Evolutionary conservation across 495 filamentous ascomycete genomes (phyloP), one percentile per base, ranked within the genome.

Genomic region (Xylaria venustula): DNA sequence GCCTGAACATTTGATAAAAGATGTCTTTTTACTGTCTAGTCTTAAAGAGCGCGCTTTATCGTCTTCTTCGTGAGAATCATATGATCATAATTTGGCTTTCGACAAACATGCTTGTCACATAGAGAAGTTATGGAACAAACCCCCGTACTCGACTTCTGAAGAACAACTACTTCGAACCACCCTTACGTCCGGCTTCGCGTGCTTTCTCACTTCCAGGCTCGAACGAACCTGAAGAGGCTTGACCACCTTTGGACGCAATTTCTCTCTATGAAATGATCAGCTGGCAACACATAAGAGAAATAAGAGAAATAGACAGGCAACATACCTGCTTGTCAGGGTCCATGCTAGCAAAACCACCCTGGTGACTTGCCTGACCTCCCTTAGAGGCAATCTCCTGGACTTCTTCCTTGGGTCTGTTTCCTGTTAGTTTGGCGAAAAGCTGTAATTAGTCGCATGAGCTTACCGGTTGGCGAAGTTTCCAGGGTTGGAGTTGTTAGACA

Each of bases 201-300:
- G 80, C 80, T 36, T 64, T 70, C 64, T 75, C 72, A 32, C 75
- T 75, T 17, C 79, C 79, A 7, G 69, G 63, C 64, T 83, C 76
- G 62, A 83, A 84, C 12, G 70, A 77, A 19, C 80, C 80, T 37
- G 66, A 61, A 4, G 78, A 80, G 4, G 81, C 79, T 42, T 82
- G 68, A 8, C 83, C 83, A 44, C 83, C 84, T 74, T 79, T 76
- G 12, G 79, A 80, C 1, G 83, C 77, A 56, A 84, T 81, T 8
- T 77, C 75, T 15, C 65, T 71, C 49, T 52, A n/a, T 2, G 8
- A 2, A 50, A 4, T 1, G 30, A 11, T 34, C 15, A 32, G 37
- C 37, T 37, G 22, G 9, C 11, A 14, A 37, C 8, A 5, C 22
- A 2, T 52, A 19, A 22, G 23, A 2, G 2, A 36, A 15, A 32